A percentile compares a stretch with the other conserved stretches of the same genome.
phyloP scores from a whole-genome alignment of 352 stramenopile species.

The Pythium pyrilobum region DNA sequence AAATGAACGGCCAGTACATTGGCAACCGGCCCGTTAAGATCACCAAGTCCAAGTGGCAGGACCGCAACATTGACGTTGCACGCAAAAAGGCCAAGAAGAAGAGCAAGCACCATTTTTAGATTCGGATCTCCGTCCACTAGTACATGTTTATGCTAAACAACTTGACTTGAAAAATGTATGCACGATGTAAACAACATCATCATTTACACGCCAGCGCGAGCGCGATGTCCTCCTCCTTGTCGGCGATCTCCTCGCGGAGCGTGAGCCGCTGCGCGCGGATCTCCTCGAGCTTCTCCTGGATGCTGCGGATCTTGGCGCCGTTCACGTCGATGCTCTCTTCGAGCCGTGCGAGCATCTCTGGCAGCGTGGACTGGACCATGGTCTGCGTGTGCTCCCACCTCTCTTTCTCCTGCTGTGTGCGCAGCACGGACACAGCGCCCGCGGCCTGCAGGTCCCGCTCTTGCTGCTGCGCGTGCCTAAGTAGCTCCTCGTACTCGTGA shows the following conservation, averaged over 20 bases:
- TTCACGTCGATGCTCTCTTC: conserved; percentile 68
- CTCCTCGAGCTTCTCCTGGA: conserved; percentile 52
- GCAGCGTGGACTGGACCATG: conserved; percentile 49
- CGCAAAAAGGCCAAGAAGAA: conserved; percentile 87
- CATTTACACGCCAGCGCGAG: conserved; percentile 26
- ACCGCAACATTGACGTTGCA: conserved; percentile 90
- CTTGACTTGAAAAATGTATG: background rate
- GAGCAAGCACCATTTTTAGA: conserved; percentile 78
- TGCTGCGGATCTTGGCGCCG: conserved; percentile 46
- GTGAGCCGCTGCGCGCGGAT: conserved; percentile 40
- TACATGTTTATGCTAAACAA: too few relatives aligned
- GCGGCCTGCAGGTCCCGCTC: conserved; percentile 6
- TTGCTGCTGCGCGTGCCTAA: conserved; percentile 25
- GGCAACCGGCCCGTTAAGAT: conserved; percentile 93
- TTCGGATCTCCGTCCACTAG: too few relatives aligned
- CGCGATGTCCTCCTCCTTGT: conserved; percentile 56
- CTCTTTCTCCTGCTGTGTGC: conserved; percentile 27
- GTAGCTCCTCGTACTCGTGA: conserved; percentile 34
- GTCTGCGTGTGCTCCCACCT: conserved; percentile 42
- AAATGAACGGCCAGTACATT: conserved; percentile 97
- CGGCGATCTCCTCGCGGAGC: conserved; percentile 53
- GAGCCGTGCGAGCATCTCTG: conserved; percentile 40
- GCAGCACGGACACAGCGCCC: conserved; percentile 22
- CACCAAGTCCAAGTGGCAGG: conserved; percentile 94
- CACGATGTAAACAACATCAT: background rate